Conservation (phyloP, 2,329 filamentous ascomycete genomes). For the Cladosporium sp. region DNA sequence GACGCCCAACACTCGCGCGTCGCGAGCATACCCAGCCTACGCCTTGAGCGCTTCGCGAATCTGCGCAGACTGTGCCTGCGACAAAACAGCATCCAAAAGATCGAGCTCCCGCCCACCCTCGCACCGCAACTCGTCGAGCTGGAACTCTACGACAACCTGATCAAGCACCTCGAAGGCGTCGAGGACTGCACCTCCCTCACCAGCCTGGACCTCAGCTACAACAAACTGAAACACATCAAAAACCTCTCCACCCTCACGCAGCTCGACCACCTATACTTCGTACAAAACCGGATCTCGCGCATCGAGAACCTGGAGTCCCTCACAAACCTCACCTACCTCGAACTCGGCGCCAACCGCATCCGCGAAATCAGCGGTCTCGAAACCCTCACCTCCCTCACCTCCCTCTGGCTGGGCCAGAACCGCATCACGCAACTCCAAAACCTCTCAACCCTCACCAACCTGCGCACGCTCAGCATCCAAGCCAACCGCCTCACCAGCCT, state of each 20-base stretch:
- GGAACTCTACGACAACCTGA: slow-evolving; percentile 95
- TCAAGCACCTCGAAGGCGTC: slow-evolving; percentile 79
- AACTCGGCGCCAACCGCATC: slow-evolving; percentile 89
- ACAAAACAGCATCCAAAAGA: slow-evolving; percentile 80
- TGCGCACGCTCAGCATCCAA: slow-evolving; percentile 89
- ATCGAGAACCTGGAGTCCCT: slow-evolving; percentile 83
- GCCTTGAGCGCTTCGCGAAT: slow-evolving; percentile 77
- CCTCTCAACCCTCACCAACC: slow-evolving; percentile 66
- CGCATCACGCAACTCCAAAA: slow-evolving; percentile 84
- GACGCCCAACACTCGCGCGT: slow-evolving; percentile 87
- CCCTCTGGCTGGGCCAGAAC: slow-evolving; percentile 95
- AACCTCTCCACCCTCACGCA: slow-evolving; percentile 72
- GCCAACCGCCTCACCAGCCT: slow-evolving; percentile 86
- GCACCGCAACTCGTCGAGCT: slow-evolving; percentile 71
- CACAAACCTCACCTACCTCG: slow-evolving; percentile 72
- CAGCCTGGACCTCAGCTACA: slow-evolving; percentile 89
- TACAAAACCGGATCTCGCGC: slow-evolving; percentile 86
- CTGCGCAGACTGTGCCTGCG: slow-evolving; percentile 73
- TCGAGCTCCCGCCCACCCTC: slow-evolving; percentile 68
- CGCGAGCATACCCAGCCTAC: slow-evolving; percentile 69
- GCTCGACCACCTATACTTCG: slow-evolving; percentile 81
- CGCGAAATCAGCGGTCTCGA: slow-evolving; percentile 84
- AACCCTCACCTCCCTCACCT: slow-evolving; percentile 67
- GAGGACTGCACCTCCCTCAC: slow-evolving; percentile 73
- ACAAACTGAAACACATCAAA: slow-evolving; percentile 99